Evolutionary conservation across 495 filamentous ascomycete species (phyloP).

Genomic region (Entonaema liquescens): DNA sequence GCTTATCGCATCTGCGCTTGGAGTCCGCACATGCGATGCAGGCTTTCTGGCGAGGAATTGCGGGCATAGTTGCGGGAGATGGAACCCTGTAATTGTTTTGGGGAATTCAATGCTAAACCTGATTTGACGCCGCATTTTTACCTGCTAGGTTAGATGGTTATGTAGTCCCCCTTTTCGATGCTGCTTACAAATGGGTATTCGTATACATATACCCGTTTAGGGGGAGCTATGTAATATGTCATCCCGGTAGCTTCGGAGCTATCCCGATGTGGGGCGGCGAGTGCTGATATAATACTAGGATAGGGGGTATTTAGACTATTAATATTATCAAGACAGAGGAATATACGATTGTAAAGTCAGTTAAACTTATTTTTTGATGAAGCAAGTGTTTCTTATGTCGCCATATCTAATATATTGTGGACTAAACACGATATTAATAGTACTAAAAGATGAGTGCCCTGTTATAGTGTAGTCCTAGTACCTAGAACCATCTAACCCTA

Average conservation of each 20-base stretch:
- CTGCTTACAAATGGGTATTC: background rate
- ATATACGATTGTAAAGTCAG: background rate
- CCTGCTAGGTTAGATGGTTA: background rate
- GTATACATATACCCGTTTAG: background rate
- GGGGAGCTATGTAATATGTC: too few relatives aligned
- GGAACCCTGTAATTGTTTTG: background rate
- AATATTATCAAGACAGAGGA: too few relatives aligned
- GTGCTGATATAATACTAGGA: background rate
- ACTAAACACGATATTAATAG: background rate
- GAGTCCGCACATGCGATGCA: constrained; percentile 16
- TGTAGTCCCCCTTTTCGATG: background rate
- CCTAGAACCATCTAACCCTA: too few relatives aligned
- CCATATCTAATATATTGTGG: background rate
- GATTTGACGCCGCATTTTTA: background rate
- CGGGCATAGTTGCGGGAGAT: constrained; percentile 4
- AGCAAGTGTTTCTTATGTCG: background rate
- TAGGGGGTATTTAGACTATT: background rate
- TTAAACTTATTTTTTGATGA: background rate
- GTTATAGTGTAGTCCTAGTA: background rate
- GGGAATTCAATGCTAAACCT: background rate
- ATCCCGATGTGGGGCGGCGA: background rate
- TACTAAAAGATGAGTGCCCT: background rate
- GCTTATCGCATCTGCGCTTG: constrained; percentile 20
- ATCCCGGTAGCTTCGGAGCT: background rate
- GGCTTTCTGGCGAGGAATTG: constrained; percentile 12